These are phyloP conservation scores for Pythium volutum DNA, from an alignment of 352 stramenopile species.

Conservation along the genomic window DNA sequence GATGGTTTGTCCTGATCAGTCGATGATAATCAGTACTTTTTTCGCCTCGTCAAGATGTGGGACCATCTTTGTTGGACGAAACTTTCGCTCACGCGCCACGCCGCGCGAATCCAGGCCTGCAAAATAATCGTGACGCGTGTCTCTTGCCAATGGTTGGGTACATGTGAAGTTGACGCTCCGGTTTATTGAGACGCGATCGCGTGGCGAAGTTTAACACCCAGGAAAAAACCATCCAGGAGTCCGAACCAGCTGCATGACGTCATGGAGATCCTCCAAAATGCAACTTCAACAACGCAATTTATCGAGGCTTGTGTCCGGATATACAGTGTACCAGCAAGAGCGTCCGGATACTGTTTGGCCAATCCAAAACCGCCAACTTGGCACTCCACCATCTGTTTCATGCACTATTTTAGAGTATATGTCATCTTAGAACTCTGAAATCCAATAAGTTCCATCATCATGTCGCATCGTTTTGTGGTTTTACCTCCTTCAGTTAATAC, in stretches of 20 bases:
- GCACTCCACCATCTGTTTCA: not conserved
- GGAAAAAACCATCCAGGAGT: not conserved
- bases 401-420: constrained; percentile 10
- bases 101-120: not conserved
- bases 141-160: not conserved
- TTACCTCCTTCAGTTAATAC: constrained; percentile 1
- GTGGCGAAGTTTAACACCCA: not conserved
- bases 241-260: constrained; percentile 14
- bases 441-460: not conserved
- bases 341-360: constrained; percentile 8
- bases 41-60: too few species aligned
- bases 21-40: too few species aligned
- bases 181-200: not conserved
- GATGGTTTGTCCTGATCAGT: not conserved
- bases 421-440: constrained; percentile 1
- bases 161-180: not conserved
- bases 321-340: too few species aligned
- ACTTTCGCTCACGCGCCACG: not conserved
- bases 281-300: constrained; percentile 22
- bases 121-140: not conserved
- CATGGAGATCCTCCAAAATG: constrained; percentile 20
- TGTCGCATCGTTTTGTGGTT: not conserved
- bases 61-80: not conserved
- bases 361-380: constrained; percentile 7
- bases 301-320: constrained; percentile 15